phyloP scores from a whole-genome alignment of 2,329 filamentous ascomycete genomes.

The Neoarthrinium moseri region DNA sequence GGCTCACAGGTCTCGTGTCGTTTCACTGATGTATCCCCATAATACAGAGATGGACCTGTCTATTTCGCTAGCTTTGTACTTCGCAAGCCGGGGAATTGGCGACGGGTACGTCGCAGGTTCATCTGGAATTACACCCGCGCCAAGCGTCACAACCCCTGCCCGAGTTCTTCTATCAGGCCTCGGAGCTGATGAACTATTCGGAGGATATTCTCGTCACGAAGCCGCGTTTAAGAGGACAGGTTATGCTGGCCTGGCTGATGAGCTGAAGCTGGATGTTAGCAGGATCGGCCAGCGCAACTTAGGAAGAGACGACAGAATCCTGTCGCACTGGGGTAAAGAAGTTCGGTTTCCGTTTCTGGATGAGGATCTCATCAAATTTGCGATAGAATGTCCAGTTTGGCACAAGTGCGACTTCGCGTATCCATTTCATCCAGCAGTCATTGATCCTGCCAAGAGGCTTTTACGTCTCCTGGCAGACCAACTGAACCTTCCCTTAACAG shows the following conservation, averaged over 20 bases:
- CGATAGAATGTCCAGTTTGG: slow-evolving; percentile 70
- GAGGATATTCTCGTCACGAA: slow-evolving; percentile 83
- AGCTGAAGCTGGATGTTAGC: slow-evolving; percentile 81
- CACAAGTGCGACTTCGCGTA: slow-evolving; percentile 87
- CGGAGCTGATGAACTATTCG: slow-evolving; percentile 94
- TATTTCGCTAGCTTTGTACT: slow-evolving; percentile 91
- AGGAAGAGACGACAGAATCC: slow-evolving; percentile 87
- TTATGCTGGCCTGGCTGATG: slow-evolving; percentile 71
- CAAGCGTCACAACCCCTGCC: slow-evolving; percentile 57
- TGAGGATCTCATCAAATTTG: slow-evolving; percentile 80
- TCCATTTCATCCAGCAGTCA: slow-evolving; percentile 29
- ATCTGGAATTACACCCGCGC: slow-evolving; percentile 20
- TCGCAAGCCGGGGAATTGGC: slow-evolving; percentile 77
- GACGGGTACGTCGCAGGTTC: slow-evolving; percentile 31
- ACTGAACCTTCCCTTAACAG: slow-evolving; percentile 69
- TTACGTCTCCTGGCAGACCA: slow-evolving; percentile 74
- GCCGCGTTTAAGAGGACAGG: slow-evolving; percentile 70
- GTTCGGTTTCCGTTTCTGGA: slow-evolving; percentile 89
- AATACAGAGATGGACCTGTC: slow-evolving; percentile 99
- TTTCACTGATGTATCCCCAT: slow-evolving; percentile 83
- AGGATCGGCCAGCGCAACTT: slow-evolving; percentile 92
- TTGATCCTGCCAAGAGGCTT: slow-evolving; percentile 80
- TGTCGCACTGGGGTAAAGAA: slow-evolving; percentile 86
- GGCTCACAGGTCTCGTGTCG: slow-evolving; percentile 66
- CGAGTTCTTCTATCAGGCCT: slow-evolving; percentile 88